Evolutionary conservation across 1,284 basidiomycete species (phyloP), one percentile per base, ranked within the genome.

Genomic region (Puccinia polysora): DNA sequence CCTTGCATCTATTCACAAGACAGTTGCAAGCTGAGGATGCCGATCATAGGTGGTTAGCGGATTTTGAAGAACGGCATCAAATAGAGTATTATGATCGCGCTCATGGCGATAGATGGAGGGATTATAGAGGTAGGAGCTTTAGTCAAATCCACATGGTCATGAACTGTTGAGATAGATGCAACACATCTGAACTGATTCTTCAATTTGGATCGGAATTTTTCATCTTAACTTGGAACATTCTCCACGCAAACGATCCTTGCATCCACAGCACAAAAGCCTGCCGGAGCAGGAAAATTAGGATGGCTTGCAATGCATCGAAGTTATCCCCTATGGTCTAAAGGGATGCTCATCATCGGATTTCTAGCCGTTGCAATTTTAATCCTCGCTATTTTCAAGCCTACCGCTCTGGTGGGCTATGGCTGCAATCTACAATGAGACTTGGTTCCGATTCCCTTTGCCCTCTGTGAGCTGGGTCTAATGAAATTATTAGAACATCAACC

Each of bases 11-110:
- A 40, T 73, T 74, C 36, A 74, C 73, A 32, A 70, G 73, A 40
- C 73, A 74, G 40, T 60, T 74, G n/a, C 73, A 74, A 74, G 73
- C 73, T 15, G 58, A 63, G 47, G 73, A 71, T 36, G 73, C 73
- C 1, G 73, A 74, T 47, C 68, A 70, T 52, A 23, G 52, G 28
- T 74, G 73, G 73, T 50, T 74, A 23, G 18, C 59, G 25, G 73
- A 74, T 34, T 74, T 73, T 45, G 73, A 74, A 59, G 63, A 67
- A 59, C 38, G 67, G 28, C 73, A 74, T 62, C 34, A 65, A 36
- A 55, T 74, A 12, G 62, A 58, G 38, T 65, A 70, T 52, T 43
- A 34, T 30, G 67, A 70, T 53, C n/a, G 56, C 12, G 67, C 67
- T 4, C 67, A 70, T 49, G 67, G 67, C 5, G 67, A 43, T 6